Base-by-base conservation (phyloP, 2,329 filamentous ascomycete genomes). In the Sporothrix sp. region DNA sequence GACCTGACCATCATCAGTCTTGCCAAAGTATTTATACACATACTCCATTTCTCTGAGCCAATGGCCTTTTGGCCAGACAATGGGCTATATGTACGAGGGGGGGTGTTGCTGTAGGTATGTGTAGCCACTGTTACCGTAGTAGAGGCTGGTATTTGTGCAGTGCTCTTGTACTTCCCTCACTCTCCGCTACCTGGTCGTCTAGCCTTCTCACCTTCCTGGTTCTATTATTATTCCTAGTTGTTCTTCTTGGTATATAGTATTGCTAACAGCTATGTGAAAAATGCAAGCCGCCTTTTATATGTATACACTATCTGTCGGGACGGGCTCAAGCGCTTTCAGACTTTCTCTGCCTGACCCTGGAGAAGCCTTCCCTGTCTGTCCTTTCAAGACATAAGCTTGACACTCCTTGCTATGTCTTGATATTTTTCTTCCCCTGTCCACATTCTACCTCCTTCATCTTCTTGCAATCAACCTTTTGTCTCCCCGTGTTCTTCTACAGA, bases 231-330 rank as follows among this genome's bases (percentile, higher is more conserved):
- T 39, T 20, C 21, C 6, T 23, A 3, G 16, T 21, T 45, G 28
- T 50, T 23, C 8, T 13, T 40, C 21, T 30, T 32, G 33, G 20
- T 27, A 20, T 30, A 25, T 48, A 33, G 48, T 48, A 25, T 48
- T 35, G 35, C 48, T 44, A 43, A 51, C 54, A 55, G 49, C 58
- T 59, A 58, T 61, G 52, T 62, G 57, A 60, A 58, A 59, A 58
- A 58, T 55, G 52, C 30, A 48, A 51, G 21, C 45, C 40, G 49
- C 53, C 52, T 42, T 51, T 45, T 27, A 39, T 51, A 54, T 48
- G 50, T 52, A 54, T 57, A 54, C 52, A 39, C 48, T 50, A 54
- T 40, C 50, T 53, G 51, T 39, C 45, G 52, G 52, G 54, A 55
- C 52, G 48, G 54, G 51, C 21, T 37, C 18, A 25, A 11, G 33